Evolutionary conservation across 1,284 basidiomycete species (phyloP).

Genomic region (Puccinia horiana): DNA sequence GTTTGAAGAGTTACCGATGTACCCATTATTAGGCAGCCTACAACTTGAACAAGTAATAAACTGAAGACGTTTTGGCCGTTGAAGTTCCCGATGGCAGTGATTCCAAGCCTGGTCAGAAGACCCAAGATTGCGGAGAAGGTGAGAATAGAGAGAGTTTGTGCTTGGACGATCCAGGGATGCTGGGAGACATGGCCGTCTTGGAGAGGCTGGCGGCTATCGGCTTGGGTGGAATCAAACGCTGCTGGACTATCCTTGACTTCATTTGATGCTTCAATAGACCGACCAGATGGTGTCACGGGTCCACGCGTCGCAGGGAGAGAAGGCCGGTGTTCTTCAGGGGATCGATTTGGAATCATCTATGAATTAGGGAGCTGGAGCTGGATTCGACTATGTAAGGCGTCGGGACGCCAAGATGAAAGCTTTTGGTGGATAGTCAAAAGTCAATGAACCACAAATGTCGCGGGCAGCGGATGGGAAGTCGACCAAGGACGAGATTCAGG

Average conservation of each 20-base stretch:
- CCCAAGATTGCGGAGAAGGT: constrained; percentile 59
- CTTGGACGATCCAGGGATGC: constrained; percentile 19
- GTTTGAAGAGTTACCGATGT: constrained; percentile 70
- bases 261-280: background rate
- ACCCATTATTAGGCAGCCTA: constrained; percentile 92
- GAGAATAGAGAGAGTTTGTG: constrained; percentile 56
- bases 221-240: background rate
- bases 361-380: no score
- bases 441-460: background rate
- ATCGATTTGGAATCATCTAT: background rate
- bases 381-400: no score
- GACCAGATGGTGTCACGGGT: background rate
- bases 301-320: background rate
- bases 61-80: constrained; percentile 76
- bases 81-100: constrained; percentile 64
- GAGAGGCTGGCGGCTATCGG: background rate
- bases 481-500: background rate
- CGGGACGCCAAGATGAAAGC: background rate
- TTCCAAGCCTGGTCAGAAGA: constrained; percentile 58
- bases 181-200: background rate
- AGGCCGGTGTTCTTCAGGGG: background rate
- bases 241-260: background rate
- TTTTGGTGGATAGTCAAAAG: background rate
- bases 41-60: constrained; percentile 80
- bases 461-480: background rate